These are phyloP conservation scores for Calycina marina DNA, from an alignment of 2,329 filamentous ascomycete genomes.

Conservation along the genomic window DNA sequence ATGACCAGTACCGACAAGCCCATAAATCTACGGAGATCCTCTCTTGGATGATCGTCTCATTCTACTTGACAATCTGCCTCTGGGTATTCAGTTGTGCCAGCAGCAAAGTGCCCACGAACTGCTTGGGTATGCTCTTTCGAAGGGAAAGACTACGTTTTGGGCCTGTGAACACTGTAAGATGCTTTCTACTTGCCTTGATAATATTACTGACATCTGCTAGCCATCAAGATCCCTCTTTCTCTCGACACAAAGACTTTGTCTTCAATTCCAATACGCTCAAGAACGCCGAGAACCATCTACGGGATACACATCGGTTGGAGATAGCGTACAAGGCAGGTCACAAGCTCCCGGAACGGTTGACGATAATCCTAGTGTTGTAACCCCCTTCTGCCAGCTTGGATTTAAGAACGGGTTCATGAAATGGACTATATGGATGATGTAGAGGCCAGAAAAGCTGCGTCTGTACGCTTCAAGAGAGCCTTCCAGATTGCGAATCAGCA, in stretches of 20 bases:
- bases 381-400: background rate
- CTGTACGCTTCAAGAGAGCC: background rate
- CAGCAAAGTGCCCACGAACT: background rate
- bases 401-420: conserved; percentile 1
- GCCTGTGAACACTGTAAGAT: background rate
- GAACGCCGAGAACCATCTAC: background rate
- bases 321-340: background rate
- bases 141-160: background rate
- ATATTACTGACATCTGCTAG: background rate
- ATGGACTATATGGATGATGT: conserved; percentile 1
- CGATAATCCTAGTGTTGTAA: background rate
- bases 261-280: conserved; percentile 1
- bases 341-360: background rate
- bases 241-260: background rate
- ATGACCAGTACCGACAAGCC: background rate
- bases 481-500: conserved; percentile 1
- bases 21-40: background rate
- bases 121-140: background rate
- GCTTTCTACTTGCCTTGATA: background rate
- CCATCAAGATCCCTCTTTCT: background rate
- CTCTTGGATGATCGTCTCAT: background rate
- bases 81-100: background rate
- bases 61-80: background rate
- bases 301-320: background rate
- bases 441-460: background rate